Conservation (phyloP, 2,329 filamentous ascomycete species). For the Ramularia endophylla region DNA sequence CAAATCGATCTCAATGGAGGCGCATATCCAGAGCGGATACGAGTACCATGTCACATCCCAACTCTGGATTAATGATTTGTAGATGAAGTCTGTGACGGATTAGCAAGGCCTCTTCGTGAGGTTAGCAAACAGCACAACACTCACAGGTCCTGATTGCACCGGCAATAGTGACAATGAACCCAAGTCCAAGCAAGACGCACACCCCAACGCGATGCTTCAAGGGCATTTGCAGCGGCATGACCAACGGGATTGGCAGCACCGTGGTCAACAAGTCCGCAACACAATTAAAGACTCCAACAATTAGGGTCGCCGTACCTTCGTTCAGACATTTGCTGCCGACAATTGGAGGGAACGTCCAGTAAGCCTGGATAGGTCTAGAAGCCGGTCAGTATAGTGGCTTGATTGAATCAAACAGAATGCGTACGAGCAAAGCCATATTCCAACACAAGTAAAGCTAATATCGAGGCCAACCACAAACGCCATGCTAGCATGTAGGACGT, state of each 20-base stretch:
- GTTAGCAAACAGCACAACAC: too few relatives aligned
- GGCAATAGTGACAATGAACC: conserved; percentile 38
- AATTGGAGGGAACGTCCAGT: conserved; percentile 36
- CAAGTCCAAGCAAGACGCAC: conserved; percentile 35
- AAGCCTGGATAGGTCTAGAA: conserved; percentile 34
- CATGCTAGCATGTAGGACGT: conserved; percentile 35
- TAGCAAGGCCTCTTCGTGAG: too few relatives aligned
- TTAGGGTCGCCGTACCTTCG: conserved; percentile 36
- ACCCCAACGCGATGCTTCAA: conserved; percentile 36
- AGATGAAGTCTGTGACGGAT: conserved; percentile 25
- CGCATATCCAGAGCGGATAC: conserved; percentile 43
- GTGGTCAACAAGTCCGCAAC: conserved; percentile 39
- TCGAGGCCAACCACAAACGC: conserved; percentile 34
- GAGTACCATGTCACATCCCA: conserved; percentile 40
- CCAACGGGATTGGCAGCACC: conserved; percentile 39
- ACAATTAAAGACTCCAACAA: conserved; percentile 39
- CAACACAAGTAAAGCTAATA: conserved; percentile 33
- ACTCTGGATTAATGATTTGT: conserved; percentile 34
- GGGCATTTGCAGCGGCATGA: conserved; percentile 40
- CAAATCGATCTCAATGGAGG: conserved; percentile 42
- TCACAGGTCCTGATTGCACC: conserved; percentile 40
- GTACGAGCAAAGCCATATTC: conserved; percentile 37
- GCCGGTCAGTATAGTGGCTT: conserved; percentile 8
- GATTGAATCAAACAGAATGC: conserved; percentile 3
- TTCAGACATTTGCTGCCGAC: conserved; percentile 33